Base-by-base conservation (phyloP, 2,329 filamentous ascomycete species). In the Nemania serpens region DNA sequence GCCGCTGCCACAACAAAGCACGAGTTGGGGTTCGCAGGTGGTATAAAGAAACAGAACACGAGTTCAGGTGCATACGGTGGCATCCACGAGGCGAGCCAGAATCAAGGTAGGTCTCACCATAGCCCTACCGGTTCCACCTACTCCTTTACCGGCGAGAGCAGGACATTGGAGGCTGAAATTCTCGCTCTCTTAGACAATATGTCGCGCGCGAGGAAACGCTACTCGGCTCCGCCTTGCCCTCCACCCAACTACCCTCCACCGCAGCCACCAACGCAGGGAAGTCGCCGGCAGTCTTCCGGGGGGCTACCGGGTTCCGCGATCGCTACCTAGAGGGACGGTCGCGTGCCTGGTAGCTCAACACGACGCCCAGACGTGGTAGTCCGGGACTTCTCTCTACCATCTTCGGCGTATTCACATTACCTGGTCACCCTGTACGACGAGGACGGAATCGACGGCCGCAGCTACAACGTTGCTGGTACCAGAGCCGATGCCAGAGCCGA, bases 311-410 rank as follows among this genome's bases (percentile, higher is more conserved):
- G 39, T 13, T 41, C 52, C 18, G 41, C 46, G 15, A 25, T 22
- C 52, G 11, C 37, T 18, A 37, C 45, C 49, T 62, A 56, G 55
- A 42, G 36, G 25, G 18, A 9, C 15, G 59, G 36, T 50, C 48
- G 52, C 45, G 56, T 18, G 9, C 45, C 29, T 10, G 48, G 47
- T 45, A 47, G 15, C 12, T 39, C 55, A 5, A 50, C 34, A 22
- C 29, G 17, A 17, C 43, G 41, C n/a, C 43, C 55, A 2, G 55
- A 18, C 11, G n/a, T 64, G 10, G 45, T 54, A 1, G 29, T 57
- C 12, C 51, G 29, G 1, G 62, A 62, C 34, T 64, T 64, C 49
- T 59, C 59, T 3, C 29, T 58, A n/a, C 29, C 48, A 2, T n/a
- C 33, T 3, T 25, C 42, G 36, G 36, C 11, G 18, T 37, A 37